phyloP scores from a whole-genome alignment of 345 rosid genomes.

The Acer yangbiense region DNA sequence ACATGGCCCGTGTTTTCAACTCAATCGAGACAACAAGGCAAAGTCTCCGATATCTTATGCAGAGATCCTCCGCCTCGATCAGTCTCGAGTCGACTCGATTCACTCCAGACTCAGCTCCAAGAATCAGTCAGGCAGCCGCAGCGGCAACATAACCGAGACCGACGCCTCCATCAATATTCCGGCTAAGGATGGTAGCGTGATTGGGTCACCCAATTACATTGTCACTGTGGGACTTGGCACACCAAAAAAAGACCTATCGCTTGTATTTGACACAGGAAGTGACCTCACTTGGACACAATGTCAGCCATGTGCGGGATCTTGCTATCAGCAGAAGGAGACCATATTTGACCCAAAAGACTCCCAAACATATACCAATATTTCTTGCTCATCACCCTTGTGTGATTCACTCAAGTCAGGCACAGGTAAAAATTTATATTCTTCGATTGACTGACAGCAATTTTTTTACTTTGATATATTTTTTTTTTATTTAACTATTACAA shows the following conservation, averaged over 20 bases:
- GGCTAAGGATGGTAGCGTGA: constrained; percentile 50
- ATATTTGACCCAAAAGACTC: constrained; percentile 51
- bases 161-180: constrained; percentile 46
- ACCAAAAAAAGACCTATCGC: constrained; percentile 48
- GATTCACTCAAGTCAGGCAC: neutral
- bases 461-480: no score
- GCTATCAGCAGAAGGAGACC: constrained; percentile 56
- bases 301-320: constrained; percentile 41
- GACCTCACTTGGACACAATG: constrained; percentile 75
- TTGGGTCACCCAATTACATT: constrained; percentile 51
- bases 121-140: neutral
- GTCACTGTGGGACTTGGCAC: constrained; percentile 63
- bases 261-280: constrained; percentile 69
- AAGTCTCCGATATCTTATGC: constrained; percentile 31
- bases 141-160: constrained; percentile 21
- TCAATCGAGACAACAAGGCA: constrained; percentile 8
- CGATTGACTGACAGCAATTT: neutral
- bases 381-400: constrained; percentile 53
- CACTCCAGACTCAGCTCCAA: constrained; percentile 41
- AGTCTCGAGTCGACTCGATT: constrained; percentile 63
- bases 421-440: neutral
- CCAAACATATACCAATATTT: constrained; percentile 55
- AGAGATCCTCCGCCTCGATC: constrained; percentile 62
- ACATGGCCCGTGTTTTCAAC: constrained; percentile 66
- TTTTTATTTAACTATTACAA: no score